Evolutionary conservation across 495 filamentous ascomycete genomes (phyloP).

Genomic region (Lophiotrema nucula): DNA sequence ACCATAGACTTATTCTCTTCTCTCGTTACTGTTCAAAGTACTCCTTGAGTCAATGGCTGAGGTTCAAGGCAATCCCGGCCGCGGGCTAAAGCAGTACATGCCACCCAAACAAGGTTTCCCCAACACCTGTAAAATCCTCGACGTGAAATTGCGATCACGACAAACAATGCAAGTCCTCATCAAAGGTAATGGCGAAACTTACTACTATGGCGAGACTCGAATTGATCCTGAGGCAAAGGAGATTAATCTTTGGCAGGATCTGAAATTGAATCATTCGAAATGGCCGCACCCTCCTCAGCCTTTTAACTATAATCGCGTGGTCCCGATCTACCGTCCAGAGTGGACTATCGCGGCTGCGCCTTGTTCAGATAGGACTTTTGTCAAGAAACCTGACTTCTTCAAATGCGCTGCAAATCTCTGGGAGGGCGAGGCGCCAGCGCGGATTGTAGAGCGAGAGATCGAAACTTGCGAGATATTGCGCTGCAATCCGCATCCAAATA

Average conservation of each 20-base stretch:
- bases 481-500: background rate
- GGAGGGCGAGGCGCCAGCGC: background rate
- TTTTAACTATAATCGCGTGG: background rate
- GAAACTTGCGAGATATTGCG: background rate
- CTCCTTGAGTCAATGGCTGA: no score
- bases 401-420: background rate
- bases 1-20: no score
- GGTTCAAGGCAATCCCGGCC: background rate
- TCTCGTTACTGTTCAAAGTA: no score
- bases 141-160: background rate
- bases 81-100: background rate
- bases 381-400: no score
- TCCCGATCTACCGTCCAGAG: background rate
- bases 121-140: background rate
- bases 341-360: background rate
- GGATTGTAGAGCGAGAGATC: conserved; percentile 3
- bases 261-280: no score
- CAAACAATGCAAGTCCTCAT: background rate
- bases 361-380: background rate
- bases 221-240: background rate
- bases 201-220: background rate
- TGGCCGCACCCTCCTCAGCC: background rate
- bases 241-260: no score
- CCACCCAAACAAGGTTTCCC: background rate
- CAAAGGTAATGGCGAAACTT: background rate